Conservation (phyloP, 1,284 basidiomycete species). For the Leccinum griseonigrum region DNA sequence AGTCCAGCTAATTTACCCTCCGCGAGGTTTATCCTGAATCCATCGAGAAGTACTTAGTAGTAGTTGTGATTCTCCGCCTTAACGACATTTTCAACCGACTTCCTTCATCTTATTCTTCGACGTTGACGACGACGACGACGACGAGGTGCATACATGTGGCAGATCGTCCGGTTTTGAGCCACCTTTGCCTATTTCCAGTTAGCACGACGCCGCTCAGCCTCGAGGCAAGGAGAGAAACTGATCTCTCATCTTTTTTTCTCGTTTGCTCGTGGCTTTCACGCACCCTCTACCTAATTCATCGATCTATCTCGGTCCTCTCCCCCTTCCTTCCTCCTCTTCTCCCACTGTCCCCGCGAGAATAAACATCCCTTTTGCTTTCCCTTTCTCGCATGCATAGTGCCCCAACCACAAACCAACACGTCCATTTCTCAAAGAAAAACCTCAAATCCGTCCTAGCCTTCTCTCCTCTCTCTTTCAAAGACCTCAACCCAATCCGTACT, state of each 20-base stretch:
- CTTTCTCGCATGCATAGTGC: conserved; percentile 42
- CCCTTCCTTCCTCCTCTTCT: conserved; percentile 17
- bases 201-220: conserved; percentile 20
- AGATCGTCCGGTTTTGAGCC: conserved; percentile 17
- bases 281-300: conserved; percentile 36
- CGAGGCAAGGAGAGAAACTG: conserved; percentile 26
- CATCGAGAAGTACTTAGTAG: not conserved
- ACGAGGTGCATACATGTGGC: not conserved
- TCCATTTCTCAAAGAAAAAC: conserved; percentile 38
- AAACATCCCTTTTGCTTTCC: conserved; percentile 8
- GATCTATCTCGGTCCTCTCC: conserved; percentile 23
- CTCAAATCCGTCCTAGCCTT: conserved; percentile 44
- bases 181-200: conserved; percentile 26
- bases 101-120: conserved; percentile 4
- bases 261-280: conserved; percentile 36
- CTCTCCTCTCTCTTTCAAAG: conserved; percentile 31
- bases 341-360: conserved; percentile 21
- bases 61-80: conserved; percentile 23
- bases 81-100: conserved; percentile 20
- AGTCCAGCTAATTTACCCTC: conserved; percentile 6
- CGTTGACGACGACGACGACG: conserved; percentile 6
- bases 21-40: conserved; percentile 3
- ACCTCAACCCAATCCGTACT: conserved; percentile 25
- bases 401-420: conserved; percentile 35
- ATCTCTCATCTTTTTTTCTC: conserved; percentile 33